Conservation (phyloP, 2,329 filamentous ascomycete genomes). For the Neonectria hederae region DNA sequence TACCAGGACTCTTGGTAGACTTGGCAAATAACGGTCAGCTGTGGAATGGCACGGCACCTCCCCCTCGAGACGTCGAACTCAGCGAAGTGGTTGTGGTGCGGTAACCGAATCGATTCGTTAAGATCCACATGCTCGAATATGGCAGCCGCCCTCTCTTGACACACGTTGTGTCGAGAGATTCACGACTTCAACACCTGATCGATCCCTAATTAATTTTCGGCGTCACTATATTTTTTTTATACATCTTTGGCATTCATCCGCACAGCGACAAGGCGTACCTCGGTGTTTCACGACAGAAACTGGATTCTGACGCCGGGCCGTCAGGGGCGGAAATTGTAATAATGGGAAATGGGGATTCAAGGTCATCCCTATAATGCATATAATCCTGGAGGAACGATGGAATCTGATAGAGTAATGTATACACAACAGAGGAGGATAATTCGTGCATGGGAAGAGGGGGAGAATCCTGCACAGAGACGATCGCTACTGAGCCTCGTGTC, state of each 20-base stretch:
- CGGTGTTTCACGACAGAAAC: conserved; percentile 44
- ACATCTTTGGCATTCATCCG: conserved; percentile 54
- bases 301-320: conserved; percentile 42
- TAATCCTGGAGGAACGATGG: conserved; percentile 39
- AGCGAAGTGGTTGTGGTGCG: conserved; percentile 57
- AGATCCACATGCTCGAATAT: not conserved
- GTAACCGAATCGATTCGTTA: conserved; percentile 36
- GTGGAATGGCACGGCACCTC: conserved; percentile 40
- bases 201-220: conserved; percentile 47
- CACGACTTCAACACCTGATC: conserved; percentile 42
- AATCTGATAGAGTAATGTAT: conserved; percentile 54
- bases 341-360: conserved; percentile 37
- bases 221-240: conserved; percentile 40
- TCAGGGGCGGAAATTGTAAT: conserved; percentile 42
- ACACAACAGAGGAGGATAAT: conserved; percentile 49
- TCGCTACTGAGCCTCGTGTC: conserved; percentile 45
- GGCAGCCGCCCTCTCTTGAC: not conserved
- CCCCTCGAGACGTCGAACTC: conserved; percentile 55
- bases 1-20: conserved; percentile 49
- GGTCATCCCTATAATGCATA: conserved; percentile 42
- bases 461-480: conserved; percentile 45
- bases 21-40: conserved; percentile 48
- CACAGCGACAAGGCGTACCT: conserved; percentile 53
- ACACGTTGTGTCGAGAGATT: conserved; percentile 25
- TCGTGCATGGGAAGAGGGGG: conserved; percentile 44